These are phyloP conservation scores for Emericellopsis atlantica DNA, from an alignment of 2,329 filamentous ascomycete genomes.

Conservation along the genomic window DNA sequence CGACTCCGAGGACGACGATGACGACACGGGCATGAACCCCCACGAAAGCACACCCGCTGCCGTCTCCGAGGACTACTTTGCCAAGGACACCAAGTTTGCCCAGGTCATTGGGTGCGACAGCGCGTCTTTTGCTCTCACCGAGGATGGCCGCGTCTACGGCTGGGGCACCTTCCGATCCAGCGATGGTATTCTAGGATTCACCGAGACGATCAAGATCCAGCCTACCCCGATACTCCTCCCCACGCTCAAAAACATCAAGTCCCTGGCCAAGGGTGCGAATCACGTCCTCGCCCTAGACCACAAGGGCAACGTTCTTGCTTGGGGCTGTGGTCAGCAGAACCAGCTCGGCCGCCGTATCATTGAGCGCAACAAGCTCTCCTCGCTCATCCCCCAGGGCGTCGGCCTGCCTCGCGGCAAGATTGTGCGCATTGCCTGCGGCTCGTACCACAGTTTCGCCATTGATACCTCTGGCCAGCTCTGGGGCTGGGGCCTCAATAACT, in stretches of 20 bases:
- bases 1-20: slow-evolving; percentile 46
- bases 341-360: slow-evolving; percentile 48
- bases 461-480: slow-evolving; percentile 59
- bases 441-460: slow-evolving; percentile 75
- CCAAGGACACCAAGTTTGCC: slow-evolving; percentile 44
- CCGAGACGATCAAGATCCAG: slow-evolving; percentile 36
- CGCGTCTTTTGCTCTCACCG: slow-evolving; percentile 63
- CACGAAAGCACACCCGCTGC: slow-evolving; percentile 54
- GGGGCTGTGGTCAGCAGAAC: slow-evolving; percentile 61
- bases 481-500: slow-evolving; percentile 81
- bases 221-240: slow-evolving; percentile 40
- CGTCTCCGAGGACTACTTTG: slow-evolving; percentile 45
- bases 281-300: slow-evolving; percentile 57
- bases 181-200: slow-evolving; percentile 55
- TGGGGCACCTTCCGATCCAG: slow-evolving; percentile 69
- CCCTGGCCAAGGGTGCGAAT: slow-evolving; percentile 56
- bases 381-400: slow-evolving; percentile 47
- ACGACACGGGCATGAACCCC: slow-evolving; percentile 58
- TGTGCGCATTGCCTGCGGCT: slow-evolving; percentile 43
- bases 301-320: slow-evolving; percentile 53
- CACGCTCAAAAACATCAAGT: slow-evolving; percentile 51
- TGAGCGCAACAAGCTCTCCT: slow-evolving; percentile 48
- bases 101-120: slow-evolving; percentile 64
- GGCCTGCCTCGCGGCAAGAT: slow-evolving; percentile 46
- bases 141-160: slow-evolving; percentile 64